phyloP scores from a whole-genome alignment of 768 basidiomycete species.

The Trametes sanguinea region DNA sequence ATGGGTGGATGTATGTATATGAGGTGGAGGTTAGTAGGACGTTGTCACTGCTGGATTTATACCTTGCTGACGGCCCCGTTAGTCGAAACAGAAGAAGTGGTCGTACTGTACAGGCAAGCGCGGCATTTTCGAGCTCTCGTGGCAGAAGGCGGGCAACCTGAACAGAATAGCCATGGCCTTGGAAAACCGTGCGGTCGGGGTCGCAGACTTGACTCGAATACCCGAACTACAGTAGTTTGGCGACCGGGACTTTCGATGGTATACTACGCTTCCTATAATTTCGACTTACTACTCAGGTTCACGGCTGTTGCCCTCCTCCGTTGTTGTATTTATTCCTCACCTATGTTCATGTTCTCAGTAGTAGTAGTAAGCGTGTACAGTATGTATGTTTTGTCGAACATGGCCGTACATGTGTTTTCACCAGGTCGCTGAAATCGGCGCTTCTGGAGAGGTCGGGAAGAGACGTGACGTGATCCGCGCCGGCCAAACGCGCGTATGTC shows the following conservation, averaged over 20 bases:
- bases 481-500: constrained; percentile 17
- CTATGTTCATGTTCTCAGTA: constrained; percentile 6
- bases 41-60: neutral
- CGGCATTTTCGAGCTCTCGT: constrained; percentile 76
- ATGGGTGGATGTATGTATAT: constrained; percentile 76
- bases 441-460: constrained; percentile 16
- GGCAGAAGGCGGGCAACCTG: constrained; percentile 56
- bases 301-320: neutral
- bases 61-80: neutral
- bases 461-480: constrained; percentile 15
- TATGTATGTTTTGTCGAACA: neutral
- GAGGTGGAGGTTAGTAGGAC: constrained; percentile 53
- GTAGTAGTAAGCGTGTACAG: constrained; percentile 6
- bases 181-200: constrained; percentile 65
- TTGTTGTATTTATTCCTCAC: constrained; percentile 14
- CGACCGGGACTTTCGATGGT: neutral
- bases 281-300: neutral
- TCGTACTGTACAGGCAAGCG: constrained; percentile 64
- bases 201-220: constrained; percentile 62
- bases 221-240: constrained; percentile 29
- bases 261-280: neutral
- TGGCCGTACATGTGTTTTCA: too few relatives aligned
- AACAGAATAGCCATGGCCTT: constrained; percentile 71
- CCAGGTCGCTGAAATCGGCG: neutral
- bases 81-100: constrained; percentile 54